Conservation (phyloP, 768 basidiomycete genomes). For the Cytidiella melzeri region DNA sequence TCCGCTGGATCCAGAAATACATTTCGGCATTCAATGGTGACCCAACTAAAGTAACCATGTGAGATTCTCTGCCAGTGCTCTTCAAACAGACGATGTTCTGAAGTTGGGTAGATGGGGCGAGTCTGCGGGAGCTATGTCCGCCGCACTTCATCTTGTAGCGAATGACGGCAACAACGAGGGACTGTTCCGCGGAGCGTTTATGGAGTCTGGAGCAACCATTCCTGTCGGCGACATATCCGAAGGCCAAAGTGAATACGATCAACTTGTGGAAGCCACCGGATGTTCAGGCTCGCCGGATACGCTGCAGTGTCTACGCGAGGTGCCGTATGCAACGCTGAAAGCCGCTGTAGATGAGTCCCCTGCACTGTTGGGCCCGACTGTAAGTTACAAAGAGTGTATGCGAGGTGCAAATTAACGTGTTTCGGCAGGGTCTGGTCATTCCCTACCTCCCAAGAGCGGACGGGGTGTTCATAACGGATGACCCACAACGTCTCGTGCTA, state of each 20-base stretch:
- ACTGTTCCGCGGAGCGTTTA: constrained; percentile 32
- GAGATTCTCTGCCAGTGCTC: neutral
- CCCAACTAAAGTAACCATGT: constrained; percentile 10
- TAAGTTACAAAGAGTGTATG: neutral
- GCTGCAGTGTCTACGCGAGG: constrained; percentile 36
- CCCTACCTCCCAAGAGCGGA: constrained; percentile 46
- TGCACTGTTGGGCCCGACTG: constrained; percentile 20
- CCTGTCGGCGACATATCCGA: constrained; percentile 11
- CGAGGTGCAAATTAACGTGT: neutral
- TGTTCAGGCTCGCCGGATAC: constrained; percentile 32
- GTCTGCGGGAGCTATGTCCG: constrained; percentile 33
- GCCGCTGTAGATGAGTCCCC: constrained; percentile 29
- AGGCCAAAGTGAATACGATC: constrained; percentile 35
- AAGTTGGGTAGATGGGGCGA: constrained; percentile 25
- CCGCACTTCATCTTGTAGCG: constrained; percentile 22
- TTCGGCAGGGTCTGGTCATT: constrained; percentile 16
- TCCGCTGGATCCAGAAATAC: constrained; percentile 11
- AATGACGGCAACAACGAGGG: constrained; percentile 20
- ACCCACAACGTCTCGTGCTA: constrained; percentile 33
- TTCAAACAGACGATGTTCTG: neutral
- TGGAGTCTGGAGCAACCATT: constrained; percentile 19
- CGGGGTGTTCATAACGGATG: constrained; percentile 40
- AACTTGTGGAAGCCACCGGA: constrained; percentile 31
- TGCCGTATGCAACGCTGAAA: constrained; percentile 27
- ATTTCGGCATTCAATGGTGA: constrained; percentile 9